Percentiles rank a stretch among this genome's conserved stretches.
Conservation (phyloP, 305 asterid genomes). For the Fraxinus sp. region DNA sequence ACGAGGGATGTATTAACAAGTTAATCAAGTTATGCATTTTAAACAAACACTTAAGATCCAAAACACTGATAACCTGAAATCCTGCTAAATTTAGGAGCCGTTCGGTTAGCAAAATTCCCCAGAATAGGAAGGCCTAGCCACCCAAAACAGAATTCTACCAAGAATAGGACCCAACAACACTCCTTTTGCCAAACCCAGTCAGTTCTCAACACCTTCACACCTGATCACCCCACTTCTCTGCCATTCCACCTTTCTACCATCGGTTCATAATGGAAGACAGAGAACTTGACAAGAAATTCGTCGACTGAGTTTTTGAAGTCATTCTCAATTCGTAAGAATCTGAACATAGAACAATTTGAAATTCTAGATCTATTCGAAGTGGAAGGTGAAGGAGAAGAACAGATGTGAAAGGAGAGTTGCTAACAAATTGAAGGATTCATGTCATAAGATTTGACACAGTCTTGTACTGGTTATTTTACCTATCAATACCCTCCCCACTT, state of each 20-base stretch:
- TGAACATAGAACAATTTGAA: not conserved
- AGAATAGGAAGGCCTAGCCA: not conserved
- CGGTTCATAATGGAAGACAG: not conserved
- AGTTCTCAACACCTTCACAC: not conserved
- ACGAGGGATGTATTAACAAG: not conserved
- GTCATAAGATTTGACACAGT: not conserved
- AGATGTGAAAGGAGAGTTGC: not conserved
- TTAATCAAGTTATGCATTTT: constrained; percentile 2
- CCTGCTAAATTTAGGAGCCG: not conserved
- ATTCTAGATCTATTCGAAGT: not conserved
- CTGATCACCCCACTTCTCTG: not conserved
- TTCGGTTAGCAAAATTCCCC: not conserved
- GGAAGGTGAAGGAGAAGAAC: not conserved
- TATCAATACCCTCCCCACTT: not conserved
- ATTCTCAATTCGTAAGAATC: not conserved
- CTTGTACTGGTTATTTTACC: not conserved
- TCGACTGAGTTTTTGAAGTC: not conserved
- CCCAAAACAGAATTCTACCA: not conserved
- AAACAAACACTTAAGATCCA: not conserved
- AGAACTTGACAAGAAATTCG: not conserved
- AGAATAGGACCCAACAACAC: not conserved
- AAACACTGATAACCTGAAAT: not conserved
- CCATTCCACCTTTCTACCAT: not conserved
- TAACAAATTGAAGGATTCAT: not conserved
- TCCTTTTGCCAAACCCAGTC: not conserved